These are phyloP conservation scores for Globisporangium solare DNA, from an alignment of 352 stramenopile species.

Conservation along the genomic window DNA sequence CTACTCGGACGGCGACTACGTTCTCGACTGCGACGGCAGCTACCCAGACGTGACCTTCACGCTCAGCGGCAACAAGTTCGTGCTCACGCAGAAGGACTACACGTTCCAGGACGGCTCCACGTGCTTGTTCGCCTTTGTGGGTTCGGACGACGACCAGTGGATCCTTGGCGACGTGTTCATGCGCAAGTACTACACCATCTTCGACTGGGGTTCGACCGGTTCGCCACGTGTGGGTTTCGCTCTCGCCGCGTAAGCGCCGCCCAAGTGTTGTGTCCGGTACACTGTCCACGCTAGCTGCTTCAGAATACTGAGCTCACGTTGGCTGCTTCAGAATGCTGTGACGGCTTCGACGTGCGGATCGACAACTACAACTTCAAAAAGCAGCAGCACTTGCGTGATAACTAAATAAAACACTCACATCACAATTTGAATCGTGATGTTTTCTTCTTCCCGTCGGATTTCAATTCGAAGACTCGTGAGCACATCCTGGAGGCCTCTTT, in stretches of 20 bases:
- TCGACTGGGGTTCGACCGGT: slow-evolving; percentile 66
- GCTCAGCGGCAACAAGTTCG: slow-evolving; percentile 84
- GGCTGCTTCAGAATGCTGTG: too few relatives aligned
- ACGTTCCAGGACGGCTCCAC: slow-evolving; percentile 66
- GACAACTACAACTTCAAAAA: too few relatives aligned
- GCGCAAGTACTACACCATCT: slow-evolving; percentile 91
- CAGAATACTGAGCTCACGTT: too few relatives aligned
- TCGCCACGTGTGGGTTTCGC: slow-evolving; percentile 77
- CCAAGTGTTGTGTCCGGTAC: too few relatives aligned
- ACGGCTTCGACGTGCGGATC: too few relatives aligned
- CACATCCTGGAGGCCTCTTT: too few relatives aligned
- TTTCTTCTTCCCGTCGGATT: too few relatives aligned
- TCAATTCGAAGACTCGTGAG: too few relatives aligned
- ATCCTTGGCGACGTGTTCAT: slow-evolving; percentile 91
- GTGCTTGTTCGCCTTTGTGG: slow-evolving; percentile 15
- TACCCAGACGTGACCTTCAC: slow-evolving; percentile 87
- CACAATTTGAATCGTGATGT: too few relatives aligned
- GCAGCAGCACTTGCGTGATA: too few relatives aligned
- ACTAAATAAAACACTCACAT: too few relatives aligned
- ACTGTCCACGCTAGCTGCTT: too few relatives aligned
- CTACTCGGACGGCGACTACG: slow-evolving; percentile 91
- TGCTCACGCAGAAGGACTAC: slow-evolving; percentile 85
- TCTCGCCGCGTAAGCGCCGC: slow-evolving; percentile 34
- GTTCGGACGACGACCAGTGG: slow-evolving; percentile 2
- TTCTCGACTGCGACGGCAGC: slow-evolving; percentile 85